Conservation (phyloP, 2,329 filamentous ascomycete species). For the Colletotrichum truncatum region DNA sequence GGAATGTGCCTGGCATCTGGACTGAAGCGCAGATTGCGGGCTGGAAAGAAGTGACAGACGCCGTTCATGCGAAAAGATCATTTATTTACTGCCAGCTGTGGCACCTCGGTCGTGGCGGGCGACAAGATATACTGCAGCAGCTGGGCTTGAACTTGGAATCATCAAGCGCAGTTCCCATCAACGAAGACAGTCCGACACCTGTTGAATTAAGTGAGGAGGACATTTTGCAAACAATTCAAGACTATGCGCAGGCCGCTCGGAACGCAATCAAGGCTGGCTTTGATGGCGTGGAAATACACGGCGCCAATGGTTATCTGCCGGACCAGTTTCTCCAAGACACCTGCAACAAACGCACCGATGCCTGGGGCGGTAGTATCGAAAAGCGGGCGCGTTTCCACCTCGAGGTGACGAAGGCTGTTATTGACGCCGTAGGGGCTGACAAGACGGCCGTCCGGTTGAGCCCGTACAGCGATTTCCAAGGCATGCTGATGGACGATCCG, state of each 20-base stretch:
- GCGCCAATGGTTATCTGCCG: constrained; percentile 69
- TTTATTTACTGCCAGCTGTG: constrained; percentile 74
- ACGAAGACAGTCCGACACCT: constrained; percentile 61
- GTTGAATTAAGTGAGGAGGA: constrained; percentile 72
- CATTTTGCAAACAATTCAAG: constrained; percentile 70
- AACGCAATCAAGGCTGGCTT: constrained; percentile 71
- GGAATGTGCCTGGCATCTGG: constrained; percentile 66
- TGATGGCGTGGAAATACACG: constrained; percentile 72
- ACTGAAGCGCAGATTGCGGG: constrained; percentile 62
- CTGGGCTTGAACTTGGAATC: constrained; percentile 60
- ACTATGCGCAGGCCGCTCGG: constrained; percentile 64
- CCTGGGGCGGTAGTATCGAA: constrained; percentile 63
- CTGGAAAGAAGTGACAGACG: constrained; percentile 69
- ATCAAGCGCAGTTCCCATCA: constrained; percentile 49
- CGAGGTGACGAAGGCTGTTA: constrained; percentile 55
- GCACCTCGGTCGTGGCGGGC: constrained; percentile 66
- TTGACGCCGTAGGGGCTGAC: constrained; percentile 57
- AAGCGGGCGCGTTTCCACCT: constrained; percentile 61
- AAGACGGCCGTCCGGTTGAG: constrained; percentile 63
- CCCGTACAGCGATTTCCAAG: constrained; percentile 66
- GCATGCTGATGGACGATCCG: constrained; percentile 68
- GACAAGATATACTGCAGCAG: constrained; percentile 40
- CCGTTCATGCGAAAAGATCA: constrained; percentile 69
- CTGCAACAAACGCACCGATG: constrained; percentile 61
- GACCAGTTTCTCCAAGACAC: constrained; percentile 68